Evolutionary conservation across 1,284 basidiomycete species (phyloP), one percentile per base, ranked within the genome.

Genomic region (Chalciporus sp.): DNA sequence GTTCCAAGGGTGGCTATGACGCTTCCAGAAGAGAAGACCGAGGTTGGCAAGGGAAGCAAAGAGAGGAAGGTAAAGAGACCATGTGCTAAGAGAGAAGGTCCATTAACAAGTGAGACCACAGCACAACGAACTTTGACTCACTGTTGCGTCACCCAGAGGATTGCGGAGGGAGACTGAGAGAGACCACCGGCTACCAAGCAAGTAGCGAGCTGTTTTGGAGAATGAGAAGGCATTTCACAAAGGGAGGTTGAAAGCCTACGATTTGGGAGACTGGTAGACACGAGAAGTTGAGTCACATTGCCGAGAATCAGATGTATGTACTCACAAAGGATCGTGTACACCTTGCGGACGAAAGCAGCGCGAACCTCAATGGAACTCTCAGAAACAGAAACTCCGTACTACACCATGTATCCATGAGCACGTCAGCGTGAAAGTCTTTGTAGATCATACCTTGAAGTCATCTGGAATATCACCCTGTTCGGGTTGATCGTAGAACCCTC

Each of bases 1-100:
- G 73, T 96, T 96, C 70, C 82, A 75, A 14, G 94, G 92, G 68
- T 92, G 85, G 67, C 80, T 85, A 74, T 94, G 91, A 57, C 93
- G 86, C 72, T 95, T 94, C 88, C 89, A 94, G 76, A 84, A 94
- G 14, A 94, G 76, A 42, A 92, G 72, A 4, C 85, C 85, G 42
- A 95, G 82, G 58, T 86, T 87, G 64, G 91, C 70, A 40, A 95
- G 71, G 17, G 89, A 86, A 27, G 84, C 88, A 59, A 93, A 80
- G 26, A 92, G 74, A 17, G 90, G 84, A 17, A 92, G 71, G 65
- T 88, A 90, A 72, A 92, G 83, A 2, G 86, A 68, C 90, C 90
- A 92, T 26, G 75, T 67, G 65, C 90, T 90, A 49, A 55, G 56
- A 46, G 43, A 42, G 27, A 66, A 73, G 29, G 12, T 50, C 57